Evolutionary conservation across 1,139 yeast genomes (phyloP), one percentile per base, ranked within the genome.

Genomic region (Debaryomyces fabryi): DNA sequence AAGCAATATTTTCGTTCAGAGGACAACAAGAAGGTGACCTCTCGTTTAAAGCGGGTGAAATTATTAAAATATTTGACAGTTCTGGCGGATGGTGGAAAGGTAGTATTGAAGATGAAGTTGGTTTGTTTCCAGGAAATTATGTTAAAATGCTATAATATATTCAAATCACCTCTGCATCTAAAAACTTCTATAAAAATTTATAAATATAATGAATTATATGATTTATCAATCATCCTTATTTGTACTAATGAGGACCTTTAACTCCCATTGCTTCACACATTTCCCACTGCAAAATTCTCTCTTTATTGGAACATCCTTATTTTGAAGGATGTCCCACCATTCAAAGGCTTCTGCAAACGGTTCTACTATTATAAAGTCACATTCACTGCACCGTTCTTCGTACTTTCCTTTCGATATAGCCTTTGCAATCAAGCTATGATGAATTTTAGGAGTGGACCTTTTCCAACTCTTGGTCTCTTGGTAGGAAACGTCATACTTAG

Each of bases 51-150:
- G 66, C 61, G 33, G 86, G 86, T 8, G 86, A 82, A 50, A 57
- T 61, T 40, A 73, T 85, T 34, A 65, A 60, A 37, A 66, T 84
- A 2, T 50, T 79, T 27, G 76, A 74, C 44, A 65, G 61, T 20
- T 67, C 71, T 0, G 77, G 76, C 5, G 65, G 68, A 27, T 84
- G 89, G 89, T 84, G 88, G 87, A 74, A 73, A 51, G 89, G 88
- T 2, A 74, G 74, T 55, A 55, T 74, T 6, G 67, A 72, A 42
- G 85, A 81, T 0, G 54, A 62, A 21, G 52, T 62, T 23, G 90
- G 89, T 0, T 53, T 70, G 16, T 82, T 85, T 56, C 89, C 90
- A 2, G 59, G 69, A 5, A 83, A 80, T 58, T 82, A 83, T 57
- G 83, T 81, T 16, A 53, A 59, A 44, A 49, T 53, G 30, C 49